Evolutionary conservation across 306 rosid species (phyloP), one percentile per base, ranked within the genome.

Genomic region (Pterocarpus santalinus): DNA sequence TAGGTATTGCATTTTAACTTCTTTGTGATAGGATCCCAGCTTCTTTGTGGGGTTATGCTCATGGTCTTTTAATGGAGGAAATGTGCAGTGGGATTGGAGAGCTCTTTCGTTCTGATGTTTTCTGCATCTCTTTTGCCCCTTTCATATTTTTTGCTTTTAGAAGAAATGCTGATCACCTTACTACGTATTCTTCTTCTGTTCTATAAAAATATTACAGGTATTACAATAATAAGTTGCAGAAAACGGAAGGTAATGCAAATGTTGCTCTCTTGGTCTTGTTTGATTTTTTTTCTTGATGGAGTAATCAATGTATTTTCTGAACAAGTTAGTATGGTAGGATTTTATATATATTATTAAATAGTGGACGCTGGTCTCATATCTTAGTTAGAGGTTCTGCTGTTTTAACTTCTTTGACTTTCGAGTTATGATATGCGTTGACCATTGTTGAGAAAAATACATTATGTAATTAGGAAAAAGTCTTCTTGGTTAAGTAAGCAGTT

Each of bases 181-280:
- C 65, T 28, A 15, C 2, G 63, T 56, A 22, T 39, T 64, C 6
- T 49, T 71, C 57, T 60, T 58, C 11, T 55, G 56, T 61, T 67
- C 61, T 79, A 80, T 32, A 73, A 74, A 36, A 68, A 60, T 39
- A 52, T 74, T 61, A 15, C 87, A 84, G 87, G 74, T 95, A 89
- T 88, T 89, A 84, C 92, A 57, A 87, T 82, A 87, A 93, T 81
- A 88, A 75, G 78, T 79, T 93, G 88, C 87, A 86, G 83, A 86
- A 69, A 76, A 82, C 87, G 1, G 98, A 95, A 92, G 99, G 99
- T 95, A 88, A 72, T 73, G 55, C 53, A 47, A 33, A 80, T 72
- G 7, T 13, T 80, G 32, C 72, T 80, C 60, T 44, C 34, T 63
- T 56, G 62, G 38, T 39, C 70, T 72, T 65, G 46, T 66, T 65